phyloP scores from a whole-genome alignment of 805 yeast species.

The Martiniozyma abietophila region DNA sequence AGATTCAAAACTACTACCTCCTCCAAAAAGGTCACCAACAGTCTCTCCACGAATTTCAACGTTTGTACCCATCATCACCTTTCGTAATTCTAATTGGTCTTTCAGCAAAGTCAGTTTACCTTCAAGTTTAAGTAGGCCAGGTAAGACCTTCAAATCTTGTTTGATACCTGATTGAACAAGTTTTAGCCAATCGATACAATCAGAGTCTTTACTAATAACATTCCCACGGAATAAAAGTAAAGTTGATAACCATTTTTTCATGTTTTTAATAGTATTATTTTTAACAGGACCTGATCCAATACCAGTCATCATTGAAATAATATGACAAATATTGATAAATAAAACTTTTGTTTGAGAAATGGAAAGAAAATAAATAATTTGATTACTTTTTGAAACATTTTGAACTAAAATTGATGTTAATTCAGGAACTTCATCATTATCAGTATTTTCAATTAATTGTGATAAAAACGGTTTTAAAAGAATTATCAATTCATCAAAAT shows the following conservation, averaged over 20 bases:
- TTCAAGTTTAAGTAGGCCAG: slow-evolving; percentile 67
- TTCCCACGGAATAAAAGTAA: slow-evolving; percentile 62
- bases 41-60: slow-evolving; percentile 10
- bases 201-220: slow-evolving; percentile 41
- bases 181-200: slow-evolving; percentile 46
- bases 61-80: slow-evolving; percentile 27
- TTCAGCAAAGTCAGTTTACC: slow-evolving; percentile 75
- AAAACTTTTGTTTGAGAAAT: slow-evolving; percentile 34
- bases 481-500: slow-evolving; percentile 15
- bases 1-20: slow-evolving; percentile 4
- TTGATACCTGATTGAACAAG: slow-evolving; percentile 48
- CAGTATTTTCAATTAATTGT: slow-evolving; percentile 16
- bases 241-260: slow-evolving; percentile 70
- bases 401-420: slow-evolving; percentile 26
- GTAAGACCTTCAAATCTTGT: slow-evolving; percentile 48
- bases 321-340: slow-evolving; percentile 37
- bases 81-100: slow-evolving; percentile 66
- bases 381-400: slow-evolving; percentile 36
- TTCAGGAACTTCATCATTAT: slow-evolving; percentile 10
- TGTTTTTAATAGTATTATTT: background rate
- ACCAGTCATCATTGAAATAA: slow-evolving; percentile 32
- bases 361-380: slow-evolving; percentile 46
- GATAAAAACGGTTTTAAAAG: slow-evolving; percentile 19
- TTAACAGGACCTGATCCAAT: slow-evolving; percentile 1
- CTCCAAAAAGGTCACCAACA: slow-evolving; percentile 18